A percentile compares a stretch with the other conserved stretches of the same genome.
Evolutionary conservation across 2,329 filamentous ascomycete genomes (phyloP).

Genomic region (Helotiales sp.): DNA sequence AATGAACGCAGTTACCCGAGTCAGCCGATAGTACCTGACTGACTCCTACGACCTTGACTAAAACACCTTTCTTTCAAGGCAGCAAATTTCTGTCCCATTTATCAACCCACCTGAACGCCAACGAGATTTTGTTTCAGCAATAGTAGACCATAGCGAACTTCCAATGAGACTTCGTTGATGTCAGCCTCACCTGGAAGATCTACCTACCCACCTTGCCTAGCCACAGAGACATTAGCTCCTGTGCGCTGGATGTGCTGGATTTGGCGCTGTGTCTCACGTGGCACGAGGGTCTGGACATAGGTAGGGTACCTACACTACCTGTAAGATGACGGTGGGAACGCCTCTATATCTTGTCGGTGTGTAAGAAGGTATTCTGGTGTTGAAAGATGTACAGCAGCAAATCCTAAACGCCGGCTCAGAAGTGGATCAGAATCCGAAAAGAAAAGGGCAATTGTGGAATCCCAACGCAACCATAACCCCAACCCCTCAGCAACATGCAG

Average conservation of each 20-base stretch:
- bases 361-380: constrained; percentile 29
- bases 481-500: constrained; percentile 38
- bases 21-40: too few species aligned
- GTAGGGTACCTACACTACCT: not conserved
- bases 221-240: constrained; percentile 2
- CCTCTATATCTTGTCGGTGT: constrained; percentile 19
- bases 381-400: constrained; percentile 33
- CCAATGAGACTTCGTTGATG: not conserved
- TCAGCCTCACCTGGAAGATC: constrained; percentile 6
- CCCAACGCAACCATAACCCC: constrained; percentile 33
- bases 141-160: not conserved
- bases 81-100: not conserved
- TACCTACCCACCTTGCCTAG: not conserved
- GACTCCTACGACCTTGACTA: too few species aligned
- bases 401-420: constrained; percentile 40
- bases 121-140: not conserved
- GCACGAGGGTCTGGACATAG: not conserved
- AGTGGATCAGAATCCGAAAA: constrained; percentile 32
- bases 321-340: not conserved
- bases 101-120: not conserved
- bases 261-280: constrained; percentile 11
- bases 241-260: not conserved
- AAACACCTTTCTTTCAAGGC: not conserved
- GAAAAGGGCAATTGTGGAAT: constrained; percentile 25
- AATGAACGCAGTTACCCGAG: not conserved